Evolutionary conservation across 2,329 filamentous ascomycete genomes (phyloP), one percentile per base, ranked within the genome.

Genomic region (Claviceps sorghi): DNA sequence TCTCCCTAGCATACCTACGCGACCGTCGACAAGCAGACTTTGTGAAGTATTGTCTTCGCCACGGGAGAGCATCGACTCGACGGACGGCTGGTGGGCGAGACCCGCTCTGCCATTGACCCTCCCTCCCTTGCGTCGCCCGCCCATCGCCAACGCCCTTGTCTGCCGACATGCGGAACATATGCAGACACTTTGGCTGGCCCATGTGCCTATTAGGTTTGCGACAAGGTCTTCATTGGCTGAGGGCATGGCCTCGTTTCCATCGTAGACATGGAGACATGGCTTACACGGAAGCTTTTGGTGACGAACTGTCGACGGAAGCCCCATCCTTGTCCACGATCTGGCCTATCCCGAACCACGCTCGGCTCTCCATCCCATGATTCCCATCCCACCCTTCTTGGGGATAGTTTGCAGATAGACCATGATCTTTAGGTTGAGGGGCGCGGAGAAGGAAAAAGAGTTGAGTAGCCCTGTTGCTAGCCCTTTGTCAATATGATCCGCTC

Each of bases 1-100:
- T 72, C 62, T 72, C 61, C 57, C 62, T 59, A 61, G 40, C 70
- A 71, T 72, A 63, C 69, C 69, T 60, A 54, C 55, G 54, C 50
- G 49, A 49, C 41, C 46, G 45, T 54, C 46, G 49, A 49, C 40
- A 47, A 48, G 22, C 43, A 32, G 45, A 29, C 36, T 17, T 36
- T 34, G 19, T 13, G 19, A 48, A 48, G 47, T 32, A 43, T 48
- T 50, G 53, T 47, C 53, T 54, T 48, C 42, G 48, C 50, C 41
- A 43, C 26, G 29, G 22, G 30, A 36, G 46, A 41, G 26, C 26
- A 47, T 50, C 29, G 41, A 50, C 32, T 50, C 29, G 41, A 50
- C 32, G 15, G 34, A 47, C 34, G 30, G 42, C 55, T 56, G 58
- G 56, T 58, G 57, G 58, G 52, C 49, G 54, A 56, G 61, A 60